A percentile compares a stretch with the other conserved stretches of the same genome.
Conservation (phyloP, 176 grass and related monocot genomes). For the Leersia perrieri region DNA sequence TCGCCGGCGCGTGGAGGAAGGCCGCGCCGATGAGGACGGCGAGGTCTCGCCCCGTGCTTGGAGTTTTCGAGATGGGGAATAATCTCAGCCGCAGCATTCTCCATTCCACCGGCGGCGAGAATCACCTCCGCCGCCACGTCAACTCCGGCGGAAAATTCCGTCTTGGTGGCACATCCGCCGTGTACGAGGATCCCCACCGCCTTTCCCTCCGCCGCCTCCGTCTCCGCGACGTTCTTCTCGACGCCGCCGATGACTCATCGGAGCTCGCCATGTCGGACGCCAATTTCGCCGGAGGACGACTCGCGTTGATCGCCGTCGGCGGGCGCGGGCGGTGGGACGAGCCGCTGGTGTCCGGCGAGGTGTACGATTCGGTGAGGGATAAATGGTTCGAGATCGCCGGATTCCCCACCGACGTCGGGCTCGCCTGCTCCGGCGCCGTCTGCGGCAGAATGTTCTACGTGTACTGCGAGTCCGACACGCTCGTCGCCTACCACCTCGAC, state of each 20-base stretch:
- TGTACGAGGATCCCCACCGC: slow-evolving; percentile 73
- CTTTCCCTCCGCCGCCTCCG: slow-evolving; percentile 61
- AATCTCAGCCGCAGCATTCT: slow-evolving; percentile 42
- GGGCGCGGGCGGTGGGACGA: slow-evolving; percentile 79
- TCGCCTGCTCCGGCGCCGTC: slow-evolving; percentile 61
- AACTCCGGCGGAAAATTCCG: slow-evolving; percentile 37
- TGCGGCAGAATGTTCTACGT: slow-evolving; percentile 70
- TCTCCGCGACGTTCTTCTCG: slow-evolving; percentile 60
- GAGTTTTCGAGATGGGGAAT: slow-evolving; percentile 62
- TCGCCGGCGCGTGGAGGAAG: slow-evolving; percentile 62
- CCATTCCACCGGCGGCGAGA: slow-evolving; percentile 26
- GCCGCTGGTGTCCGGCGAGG: slow-evolving; percentile 73
- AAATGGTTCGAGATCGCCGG: slow-evolving; percentile 68
- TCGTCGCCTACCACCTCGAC: slow-evolving; percentile 81
- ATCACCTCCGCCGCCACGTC: slow-evolving; percentile 1
- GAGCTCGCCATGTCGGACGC: not conserved
- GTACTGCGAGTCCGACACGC: slow-evolving; percentile 74
- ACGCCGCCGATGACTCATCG: slow-evolving; percentile 28
- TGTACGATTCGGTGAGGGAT: slow-evolving; percentile 65
- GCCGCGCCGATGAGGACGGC: slow-evolving; percentile 62
- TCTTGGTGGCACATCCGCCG: slow-evolving; percentile 54
- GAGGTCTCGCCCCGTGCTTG: slow-evolving; percentile 62
- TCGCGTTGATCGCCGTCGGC: slow-evolving; percentile 66
- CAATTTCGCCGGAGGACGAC: slow-evolving; percentile 7
- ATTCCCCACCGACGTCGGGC: slow-evolving; percentile 71